Conservation (phyloP, 371 early-diverging fungal species). For the Parasitella parasitica region DNA sequence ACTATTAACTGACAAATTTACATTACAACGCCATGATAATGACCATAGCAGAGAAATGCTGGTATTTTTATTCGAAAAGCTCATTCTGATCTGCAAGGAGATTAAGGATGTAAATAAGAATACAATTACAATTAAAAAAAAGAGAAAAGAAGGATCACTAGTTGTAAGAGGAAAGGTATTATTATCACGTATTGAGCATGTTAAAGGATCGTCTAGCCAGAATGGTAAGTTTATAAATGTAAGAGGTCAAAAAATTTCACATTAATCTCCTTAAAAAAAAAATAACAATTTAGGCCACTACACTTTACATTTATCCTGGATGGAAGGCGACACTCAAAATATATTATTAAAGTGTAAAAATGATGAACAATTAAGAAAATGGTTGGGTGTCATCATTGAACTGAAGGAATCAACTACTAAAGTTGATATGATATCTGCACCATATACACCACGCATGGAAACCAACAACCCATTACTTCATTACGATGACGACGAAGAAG, state of each 20-base stretch:
- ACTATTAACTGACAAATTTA: conserved; percentile 79
- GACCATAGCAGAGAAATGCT: conserved; percentile 66
- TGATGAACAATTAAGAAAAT: conserved; percentile 86
- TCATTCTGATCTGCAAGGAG: conserved; percentile 77
- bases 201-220: conserved; percentile 64
- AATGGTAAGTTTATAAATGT: conserved; percentile 46
- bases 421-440: conserved; percentile 14
- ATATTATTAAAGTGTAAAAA: conserved; percentile 88
- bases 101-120: conserved; percentile 41
- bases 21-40: conserved; percentile 72
- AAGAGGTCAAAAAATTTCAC: background rate
- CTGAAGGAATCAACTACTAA: conserved; percentile 41
- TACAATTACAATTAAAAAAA: conserved; percentile 37
- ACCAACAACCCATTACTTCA: conserved; percentile 3
- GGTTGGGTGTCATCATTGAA: conserved; percentile 71
- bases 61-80: conserved; percentile 88
- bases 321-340: conserved; percentile 64
- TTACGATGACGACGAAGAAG: conserved; percentile 35
- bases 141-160: conserved; percentile 42
- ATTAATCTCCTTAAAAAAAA: background rate
- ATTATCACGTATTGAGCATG: conserved; percentile 77
- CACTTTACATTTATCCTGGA: conserved; percentile 37
- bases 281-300: conserved; percentile 38
- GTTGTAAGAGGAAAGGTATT: conserved; percentile 79
- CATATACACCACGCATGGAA: conserved; percentile 22